Percentiles rank a stretch among this genome's conserved stretches.
phyloP scores from a whole-genome alignment of 176 grass and related monocot species.

The Guadua angustifolia region DNA sequence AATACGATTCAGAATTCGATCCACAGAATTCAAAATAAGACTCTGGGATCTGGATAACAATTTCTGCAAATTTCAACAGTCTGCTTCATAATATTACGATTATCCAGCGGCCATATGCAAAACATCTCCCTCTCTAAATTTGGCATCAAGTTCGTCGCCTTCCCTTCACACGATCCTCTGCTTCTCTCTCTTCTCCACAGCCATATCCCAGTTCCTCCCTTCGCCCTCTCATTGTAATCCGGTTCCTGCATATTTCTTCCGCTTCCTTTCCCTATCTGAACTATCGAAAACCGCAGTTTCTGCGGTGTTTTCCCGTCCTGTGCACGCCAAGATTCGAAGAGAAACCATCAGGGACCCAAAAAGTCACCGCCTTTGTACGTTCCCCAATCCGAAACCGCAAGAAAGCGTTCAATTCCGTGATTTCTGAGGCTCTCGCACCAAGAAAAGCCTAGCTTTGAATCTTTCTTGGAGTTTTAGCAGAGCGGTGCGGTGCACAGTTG shows the following conservation, averaged over 20 bases:
- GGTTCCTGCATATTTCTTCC: neutral
- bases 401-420: conserved; percentile 18
- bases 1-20: too few relatives aligned
- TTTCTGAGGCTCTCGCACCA: neutral
- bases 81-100: too few relatives aligned
- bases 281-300: conserved; percentile 5
- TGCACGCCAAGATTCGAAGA: conserved; percentile 22
- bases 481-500: conserved; percentile 7
- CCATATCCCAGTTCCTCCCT: conserved; percentile 24
- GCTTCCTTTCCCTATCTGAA: neutral
- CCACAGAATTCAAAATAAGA: too few relatives aligned
- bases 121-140: conserved; percentile 45
- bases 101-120: neutral
- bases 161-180: conserved; percentile 27
- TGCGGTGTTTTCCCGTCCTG: neutral
- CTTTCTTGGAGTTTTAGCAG: neutral
- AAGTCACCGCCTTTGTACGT: conserved; percentile 40
- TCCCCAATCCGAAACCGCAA: conserved; percentile 12
- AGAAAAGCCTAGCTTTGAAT: neutral
- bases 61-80: neutral
- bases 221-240: conserved; percentile 27
- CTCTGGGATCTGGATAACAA: neutral
- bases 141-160: conserved; percentile 50
- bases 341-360: neutral
- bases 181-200: neutral